Percentiles rank a stretch among this genome's conserved stretches.
These are phyloP conservation scores for Silene uniflora DNA, from an alignment of 148 eudicot genomes.

Conservation along the genomic window DNA sequence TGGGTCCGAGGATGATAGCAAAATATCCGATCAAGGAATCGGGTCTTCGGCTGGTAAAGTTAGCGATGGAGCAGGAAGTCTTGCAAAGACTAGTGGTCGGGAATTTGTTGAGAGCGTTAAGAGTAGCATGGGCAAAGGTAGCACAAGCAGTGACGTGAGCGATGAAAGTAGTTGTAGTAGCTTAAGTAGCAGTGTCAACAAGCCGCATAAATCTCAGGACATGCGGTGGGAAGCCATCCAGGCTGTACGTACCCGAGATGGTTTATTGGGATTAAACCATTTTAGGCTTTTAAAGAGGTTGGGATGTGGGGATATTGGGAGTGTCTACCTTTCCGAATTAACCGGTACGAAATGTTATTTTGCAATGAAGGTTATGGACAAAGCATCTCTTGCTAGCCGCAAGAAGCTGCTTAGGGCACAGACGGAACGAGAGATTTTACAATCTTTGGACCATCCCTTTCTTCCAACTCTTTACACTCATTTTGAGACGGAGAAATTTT, in stretches of 20 bases:
- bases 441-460: slow-evolving; percentile 61
- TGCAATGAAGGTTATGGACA: slow-evolving; percentile 81
- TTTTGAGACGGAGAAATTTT: slow-evolving; percentile 71
- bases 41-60: slow-evolving; percentile 52
- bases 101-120: slow-evolving; percentile 58
- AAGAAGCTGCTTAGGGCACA: slow-evolving; percentile 71
- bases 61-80: slow-evolving; percentile 47
- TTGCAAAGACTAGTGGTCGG: slow-evolving; percentile 48
- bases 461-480: slow-evolving; percentile 62
- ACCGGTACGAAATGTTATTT: slow-evolving; percentile 58
- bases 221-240: slow-evolving; percentile 69
- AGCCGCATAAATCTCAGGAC: slow-evolving; percentile 70
- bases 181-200: slow-evolving; percentile 57
- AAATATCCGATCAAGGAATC: neutral
- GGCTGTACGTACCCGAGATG: slow-evolving; percentile 49
- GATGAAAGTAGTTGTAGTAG: slow-evolving; percentile 75
- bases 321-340: slow-evolving; percentile 65
- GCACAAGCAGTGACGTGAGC: slow-evolving; percentile 63
- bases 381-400: slow-evolving; percentile 56
- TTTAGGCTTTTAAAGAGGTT: slow-evolving; percentile 60
- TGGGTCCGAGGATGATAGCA: neutral
- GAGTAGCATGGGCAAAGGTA: slow-evolving; percentile 59
- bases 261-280: slow-evolving; percentile 55
- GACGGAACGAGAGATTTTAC: slow-evolving; percentile 63
- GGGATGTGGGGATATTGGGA: slow-evolving; percentile 78